A percentile compares a stretch with the other conserved stretches of the same genome.
Evolutionary conservation across 129 eudicot species (phyloP).

Genomic region (Lonicera japonica): DNA sequence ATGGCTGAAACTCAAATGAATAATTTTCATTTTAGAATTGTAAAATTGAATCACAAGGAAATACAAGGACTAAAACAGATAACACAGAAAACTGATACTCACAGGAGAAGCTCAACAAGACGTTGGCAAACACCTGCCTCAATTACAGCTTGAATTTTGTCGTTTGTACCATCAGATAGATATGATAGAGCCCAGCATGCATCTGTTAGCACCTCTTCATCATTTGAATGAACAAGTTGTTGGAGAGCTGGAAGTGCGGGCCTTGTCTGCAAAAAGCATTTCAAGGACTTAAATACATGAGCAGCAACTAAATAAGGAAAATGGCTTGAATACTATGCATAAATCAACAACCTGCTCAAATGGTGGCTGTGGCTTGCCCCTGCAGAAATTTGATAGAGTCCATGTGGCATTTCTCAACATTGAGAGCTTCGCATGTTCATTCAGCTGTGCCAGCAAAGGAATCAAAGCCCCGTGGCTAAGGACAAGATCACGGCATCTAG

Average conservation of each 20-base stretch:
- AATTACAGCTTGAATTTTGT: slow-evolving; percentile 89
- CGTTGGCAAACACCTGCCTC: slow-evolving; percentile 78
- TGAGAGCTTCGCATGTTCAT: slow-evolving; percentile 78
- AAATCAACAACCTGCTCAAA: slow-evolving; percentile 62
- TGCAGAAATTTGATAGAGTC: slow-evolving; percentile 84
- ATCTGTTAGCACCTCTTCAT: slow-evolving; percentile 86
- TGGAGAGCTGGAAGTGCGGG: slow-evolving; percentile 89
- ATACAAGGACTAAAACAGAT: not conserved
- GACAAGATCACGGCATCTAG: slow-evolving; percentile 82
- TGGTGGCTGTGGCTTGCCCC: slow-evolving; percentile 91
- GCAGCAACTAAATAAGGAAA: not conserved
- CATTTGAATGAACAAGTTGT: slow-evolving; percentile 68
- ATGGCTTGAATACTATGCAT: not conserved
- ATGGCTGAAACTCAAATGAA: slow-evolving; percentile 41
- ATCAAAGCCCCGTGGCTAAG: slow-evolving; percentile 70
- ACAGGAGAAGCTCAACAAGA: slow-evolving; percentile 88
- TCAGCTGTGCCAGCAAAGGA: slow-evolving; percentile 64
- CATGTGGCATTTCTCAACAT: slow-evolving; percentile 92
- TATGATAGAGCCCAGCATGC: slow-evolving; percentile 96
- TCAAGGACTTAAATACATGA: not conserved
- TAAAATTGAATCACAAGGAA: no score
- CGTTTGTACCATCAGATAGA: slow-evolving; percentile 87
- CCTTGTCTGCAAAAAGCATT: slow-evolving; percentile 37
- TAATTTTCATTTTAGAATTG: not conserved
- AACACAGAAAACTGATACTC: slow-evolving; percentile 19